Conservation (phyloP, 169 alveolate genomes). For the Eimeria acervulina region DNA sequence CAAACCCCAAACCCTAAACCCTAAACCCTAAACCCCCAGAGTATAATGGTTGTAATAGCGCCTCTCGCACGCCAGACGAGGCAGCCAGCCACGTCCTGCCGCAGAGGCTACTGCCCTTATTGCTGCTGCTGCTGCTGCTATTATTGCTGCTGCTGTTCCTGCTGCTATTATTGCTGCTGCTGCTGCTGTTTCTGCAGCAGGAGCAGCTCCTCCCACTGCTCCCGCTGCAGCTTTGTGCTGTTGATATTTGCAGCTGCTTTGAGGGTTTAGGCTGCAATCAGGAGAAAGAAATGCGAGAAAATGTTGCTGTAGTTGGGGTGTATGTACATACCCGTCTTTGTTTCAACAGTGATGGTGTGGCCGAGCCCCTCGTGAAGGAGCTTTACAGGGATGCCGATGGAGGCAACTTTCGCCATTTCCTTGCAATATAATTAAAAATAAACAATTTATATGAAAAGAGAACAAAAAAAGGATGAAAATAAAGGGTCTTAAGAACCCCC, state of each 20-base stretch:
- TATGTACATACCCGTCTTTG: conserved; percentile 95
- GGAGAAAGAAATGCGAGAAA: background rate
- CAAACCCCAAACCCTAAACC: background rate
- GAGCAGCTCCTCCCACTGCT: background rate
- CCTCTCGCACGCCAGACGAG: background rate
- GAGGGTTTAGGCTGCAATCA: too few species aligned
- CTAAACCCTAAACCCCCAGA: too few species aligned
- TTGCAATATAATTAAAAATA: background rate
- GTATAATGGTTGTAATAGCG: too few species aligned
- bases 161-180: too few species aligned
- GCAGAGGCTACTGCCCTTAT: background rate
- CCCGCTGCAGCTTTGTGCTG: background rate
- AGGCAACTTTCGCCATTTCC: conserved; percentile 87
- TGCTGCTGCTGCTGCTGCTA: background rate
- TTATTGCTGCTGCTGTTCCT: background rate
- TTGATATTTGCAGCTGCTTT: too few species aligned
- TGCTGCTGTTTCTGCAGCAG: too few species aligned
- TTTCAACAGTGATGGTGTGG: conserved; percentile 98
- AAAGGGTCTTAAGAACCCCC: background rate
- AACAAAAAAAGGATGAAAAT: background rate
- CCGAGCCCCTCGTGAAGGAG: conserved; percentile 99
- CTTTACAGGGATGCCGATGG: conserved; percentile 98
- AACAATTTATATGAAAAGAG: background rate
- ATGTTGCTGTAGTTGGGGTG: background rate
- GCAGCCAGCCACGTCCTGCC: background rate